These are phyloP conservation scores for Prunus armeniaca DNA, from an alignment of 306 rosid genomes.

Conservation along the genomic window DNA sequence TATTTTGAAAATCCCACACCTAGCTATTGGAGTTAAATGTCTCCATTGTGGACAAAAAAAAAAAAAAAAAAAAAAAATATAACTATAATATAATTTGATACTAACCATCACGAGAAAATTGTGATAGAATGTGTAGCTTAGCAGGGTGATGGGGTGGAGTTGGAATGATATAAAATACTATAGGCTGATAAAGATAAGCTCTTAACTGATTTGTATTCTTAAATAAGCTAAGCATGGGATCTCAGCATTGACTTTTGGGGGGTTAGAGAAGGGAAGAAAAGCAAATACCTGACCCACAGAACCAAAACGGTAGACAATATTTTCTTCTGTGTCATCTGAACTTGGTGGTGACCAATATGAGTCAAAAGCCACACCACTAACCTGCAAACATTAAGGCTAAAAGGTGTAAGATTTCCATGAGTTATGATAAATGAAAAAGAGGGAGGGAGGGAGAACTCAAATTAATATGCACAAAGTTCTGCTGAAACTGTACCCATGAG, in stretches of 20 bases:
- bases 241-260: not conserved
- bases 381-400: constrained; percentile 47
- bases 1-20: not conserved
- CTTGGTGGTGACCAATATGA: constrained; percentile 93
- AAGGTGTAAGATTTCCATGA: constrained; percentile 5
- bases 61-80: not conserved
- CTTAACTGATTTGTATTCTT: not conserved
- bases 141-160: not conserved
- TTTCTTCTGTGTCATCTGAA: constrained; percentile 70
- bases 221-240: not conserved
- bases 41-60: too few species aligned
- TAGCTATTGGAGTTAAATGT: not conserved
- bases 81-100: not conserved
- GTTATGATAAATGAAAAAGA: not conserved
- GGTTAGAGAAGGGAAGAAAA: not conserved
- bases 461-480: not conserved
- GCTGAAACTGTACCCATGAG: constrained; percentile 75
- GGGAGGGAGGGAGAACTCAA: not conserved
- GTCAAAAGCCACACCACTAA: constrained; percentile 97
- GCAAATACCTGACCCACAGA: constrained; percentile 93
- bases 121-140: not conserved
- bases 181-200: not conserved
- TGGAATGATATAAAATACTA: not conserved
- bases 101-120: not conserved
- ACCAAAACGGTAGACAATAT: constrained; percentile 83